A percentile compares a stretch with the other conserved stretches of the same genome.
Conservation (phyloP, 108 stramenopile species). For the Cylindrotheca fusiformis region DNA sequence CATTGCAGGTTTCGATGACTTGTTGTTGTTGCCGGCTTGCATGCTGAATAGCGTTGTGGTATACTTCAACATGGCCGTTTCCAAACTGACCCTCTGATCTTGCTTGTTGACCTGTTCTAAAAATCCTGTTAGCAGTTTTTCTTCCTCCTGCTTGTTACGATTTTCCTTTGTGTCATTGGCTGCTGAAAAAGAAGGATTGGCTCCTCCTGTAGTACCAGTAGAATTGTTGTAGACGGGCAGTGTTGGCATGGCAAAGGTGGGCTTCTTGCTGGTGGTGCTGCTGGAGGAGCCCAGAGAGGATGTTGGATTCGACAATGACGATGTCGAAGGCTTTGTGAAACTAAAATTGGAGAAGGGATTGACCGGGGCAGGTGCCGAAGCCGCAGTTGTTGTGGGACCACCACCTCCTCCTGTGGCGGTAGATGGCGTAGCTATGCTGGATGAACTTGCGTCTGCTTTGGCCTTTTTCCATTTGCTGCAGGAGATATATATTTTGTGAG, state of each 20-base stretch:
- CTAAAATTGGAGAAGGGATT: conserved; percentile 4
- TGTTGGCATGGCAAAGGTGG: not conserved
- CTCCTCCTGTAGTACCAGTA: not conserved
- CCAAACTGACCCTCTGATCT: too few relatives aligned
- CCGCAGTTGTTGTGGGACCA: not conserved
- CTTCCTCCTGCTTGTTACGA: too few relatives aligned
- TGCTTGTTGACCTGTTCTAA: too few relatives aligned
- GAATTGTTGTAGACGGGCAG: not conserved
- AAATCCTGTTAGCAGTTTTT: too few relatives aligned
- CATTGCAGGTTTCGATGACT: not conserved
- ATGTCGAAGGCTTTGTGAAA: conserved; percentile 1
- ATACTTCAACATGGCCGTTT: too few relatives aligned
- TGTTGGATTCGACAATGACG: not conserved
- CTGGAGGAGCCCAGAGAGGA: too few relatives aligned
- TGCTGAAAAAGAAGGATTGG: conserved; percentile 2
- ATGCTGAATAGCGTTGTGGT: too few relatives aligned
- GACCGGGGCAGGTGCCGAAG: not conserved
- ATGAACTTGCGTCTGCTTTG: not conserved
- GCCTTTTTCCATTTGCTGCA: conserved; percentile 1
- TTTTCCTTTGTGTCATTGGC: too few relatives aligned
- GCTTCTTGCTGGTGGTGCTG: not conserved
- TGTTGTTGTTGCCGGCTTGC: too few relatives aligned
- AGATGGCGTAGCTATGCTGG: not conserved
- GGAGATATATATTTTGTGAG: too few relatives aligned
- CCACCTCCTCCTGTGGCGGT: not conserved